Percentiles rank a stretch among this genome's conserved stretches.
Conservation (phyloP, 1,284 basidiomycete genomes). For the Porogramme epimiltina region DNA sequence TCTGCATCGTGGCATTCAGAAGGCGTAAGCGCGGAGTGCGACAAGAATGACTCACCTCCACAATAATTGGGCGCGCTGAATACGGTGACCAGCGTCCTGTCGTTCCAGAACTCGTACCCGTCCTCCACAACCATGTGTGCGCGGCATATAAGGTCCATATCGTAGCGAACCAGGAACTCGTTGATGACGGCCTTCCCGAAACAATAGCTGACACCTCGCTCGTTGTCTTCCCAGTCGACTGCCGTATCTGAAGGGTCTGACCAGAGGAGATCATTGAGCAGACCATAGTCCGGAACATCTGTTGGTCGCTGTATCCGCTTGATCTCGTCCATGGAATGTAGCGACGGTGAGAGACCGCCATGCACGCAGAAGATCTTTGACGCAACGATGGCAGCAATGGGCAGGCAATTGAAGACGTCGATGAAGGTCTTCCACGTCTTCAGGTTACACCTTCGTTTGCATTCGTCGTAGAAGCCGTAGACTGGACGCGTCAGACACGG, state of each 20-base stretch:
- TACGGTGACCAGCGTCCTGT: slow-evolving; percentile 96
- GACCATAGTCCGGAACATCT: slow-evolving; percentile 98
- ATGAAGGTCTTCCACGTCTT: slow-evolving; percentile 99
- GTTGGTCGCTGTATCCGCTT: slow-evolving; percentile 97
- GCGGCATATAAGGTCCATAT: slow-evolving; percentile 99
- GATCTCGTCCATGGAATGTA: slow-evolving; percentile 99
- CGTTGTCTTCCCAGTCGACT: slow-evolving; percentile 99
- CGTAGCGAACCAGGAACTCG: slow-evolving; percentile 89
- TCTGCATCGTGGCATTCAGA: slow-evolving; percentile 47
- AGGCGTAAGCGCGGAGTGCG: slow-evolving; percentile 8
- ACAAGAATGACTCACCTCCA: slow-evolving; percentile 69
- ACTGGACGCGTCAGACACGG: slow-evolving; percentile 56
- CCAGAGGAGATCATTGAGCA: slow-evolving; percentile 98
- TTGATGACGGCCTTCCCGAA: slow-evolving; percentile 98
- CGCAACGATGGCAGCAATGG: slow-evolving; percentile 97
- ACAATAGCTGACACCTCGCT: slow-evolving; percentile 99
- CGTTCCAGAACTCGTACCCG: slow-evolving; percentile 99
- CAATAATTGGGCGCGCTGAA: slow-evolving; percentile 99
- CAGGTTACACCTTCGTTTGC: slow-evolving; percentile 99
- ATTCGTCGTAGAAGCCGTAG: slow-evolving; percentile 99
- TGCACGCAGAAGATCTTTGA: slow-evolving; percentile 99
- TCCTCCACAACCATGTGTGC: slow-evolving; percentile 99
- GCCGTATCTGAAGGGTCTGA: slow-evolving; percentile 98
- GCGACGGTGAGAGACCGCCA: slow-evolving; percentile 95
- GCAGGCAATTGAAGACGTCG: slow-evolving; percentile 99